phyloP scores from a whole-genome alignment of 1,284 basidiomycete species.

The Moesziomyces sp. region DNA sequence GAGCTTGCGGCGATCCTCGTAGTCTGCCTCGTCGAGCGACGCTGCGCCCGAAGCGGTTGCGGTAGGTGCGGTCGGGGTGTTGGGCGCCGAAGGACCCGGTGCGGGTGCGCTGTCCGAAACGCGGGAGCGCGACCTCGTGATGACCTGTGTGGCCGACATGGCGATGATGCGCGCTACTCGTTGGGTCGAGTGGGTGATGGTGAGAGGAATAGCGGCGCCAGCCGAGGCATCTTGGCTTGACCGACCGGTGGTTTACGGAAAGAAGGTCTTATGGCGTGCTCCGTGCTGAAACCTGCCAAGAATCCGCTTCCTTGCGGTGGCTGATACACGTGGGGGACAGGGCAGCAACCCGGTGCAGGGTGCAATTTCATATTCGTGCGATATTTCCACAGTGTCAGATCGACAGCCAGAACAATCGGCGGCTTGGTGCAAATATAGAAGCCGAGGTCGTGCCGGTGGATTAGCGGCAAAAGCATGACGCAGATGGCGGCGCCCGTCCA shows the following conservation, averaged over 20 bases:
- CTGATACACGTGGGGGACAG: no score
- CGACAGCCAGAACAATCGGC: not conserved
- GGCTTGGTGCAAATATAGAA: not conserved
- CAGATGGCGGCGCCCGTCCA: conserved; percentile 5
- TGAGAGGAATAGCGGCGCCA: not conserved
- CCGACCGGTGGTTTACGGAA: no score
- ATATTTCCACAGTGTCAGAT: no score
- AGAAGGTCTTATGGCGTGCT: no score
- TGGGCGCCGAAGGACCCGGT: conserved; percentile 1
- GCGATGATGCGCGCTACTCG: not conserved
- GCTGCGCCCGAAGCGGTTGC: conserved; percentile 5
- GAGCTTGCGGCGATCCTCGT: conserved; percentile 28
- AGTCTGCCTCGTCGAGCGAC: conserved; percentile 10
- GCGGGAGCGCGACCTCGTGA: conserved; percentile 19
- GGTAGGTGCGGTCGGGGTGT: not conserved
- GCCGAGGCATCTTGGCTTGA: no score
- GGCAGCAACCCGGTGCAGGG: no score
- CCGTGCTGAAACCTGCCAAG: no score
- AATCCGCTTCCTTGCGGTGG: no score
- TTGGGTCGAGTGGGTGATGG: not conserved
- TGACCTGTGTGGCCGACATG: conserved; percentile 24
- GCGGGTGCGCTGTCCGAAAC: not conserved
- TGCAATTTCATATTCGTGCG: no score
- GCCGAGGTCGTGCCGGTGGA: not conserved
- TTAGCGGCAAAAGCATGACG: conserved; percentile 7